phyloP scores from a whole-genome alignment of 2,329 filamentous ascomycete species.

The Knufia petricola region DNA sequence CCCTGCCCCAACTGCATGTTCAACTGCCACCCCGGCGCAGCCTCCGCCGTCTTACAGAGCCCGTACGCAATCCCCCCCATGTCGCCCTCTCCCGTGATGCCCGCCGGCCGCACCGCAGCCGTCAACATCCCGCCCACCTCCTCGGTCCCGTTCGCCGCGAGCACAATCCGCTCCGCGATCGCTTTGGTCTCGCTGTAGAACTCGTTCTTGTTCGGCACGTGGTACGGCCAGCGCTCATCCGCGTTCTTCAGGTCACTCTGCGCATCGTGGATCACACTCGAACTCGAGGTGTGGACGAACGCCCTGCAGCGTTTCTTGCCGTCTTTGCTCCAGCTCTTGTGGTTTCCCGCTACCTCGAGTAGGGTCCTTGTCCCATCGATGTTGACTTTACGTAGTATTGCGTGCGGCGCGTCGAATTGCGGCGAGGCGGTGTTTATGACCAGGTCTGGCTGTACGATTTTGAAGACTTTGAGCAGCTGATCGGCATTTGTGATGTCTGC shows the following conservation, averaged over 20 bases:
- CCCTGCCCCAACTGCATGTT: constrained; percentile 72
- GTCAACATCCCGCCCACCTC: constrained; percentile 56
- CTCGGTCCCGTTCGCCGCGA: constrained; percentile 58
- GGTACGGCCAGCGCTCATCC: constrained; percentile 70
- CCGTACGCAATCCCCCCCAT: constrained; percentile 58
- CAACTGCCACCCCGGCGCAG: constrained; percentile 49
- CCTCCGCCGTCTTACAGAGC: constrained; percentile 61
- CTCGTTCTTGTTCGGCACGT: constrained; percentile 59
- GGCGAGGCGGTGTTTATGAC: constrained; percentile 88
- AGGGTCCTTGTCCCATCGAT: constrained; percentile 75
- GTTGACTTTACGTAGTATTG: constrained; percentile 71
- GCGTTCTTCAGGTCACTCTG: constrained; percentile 69
- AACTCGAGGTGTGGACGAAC: constrained; percentile 84
- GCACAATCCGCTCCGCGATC: constrained; percentile 68
- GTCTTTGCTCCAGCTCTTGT: constrained; percentile 47
- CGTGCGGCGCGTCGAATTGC: constrained; percentile 42
- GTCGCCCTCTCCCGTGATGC: constrained; percentile 88
- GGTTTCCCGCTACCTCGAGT: constrained; percentile 54
- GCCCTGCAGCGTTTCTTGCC: constrained; percentile 44
- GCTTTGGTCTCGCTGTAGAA: constrained; percentile 92
- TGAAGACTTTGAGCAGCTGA: constrained; percentile 54
- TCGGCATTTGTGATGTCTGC: constrained; percentile 65
- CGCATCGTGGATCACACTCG: constrained; percentile 79
- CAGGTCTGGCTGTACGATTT: constrained; percentile 61
- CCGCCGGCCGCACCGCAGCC: constrained; percentile 71